A percentile compares a stretch with the other conserved stretches of the same genome.
These are phyloP conservation scores for Gardenia jasminoides DNA, from an alignment of 257 asterid species.

Conservation along the genomic window DNA sequence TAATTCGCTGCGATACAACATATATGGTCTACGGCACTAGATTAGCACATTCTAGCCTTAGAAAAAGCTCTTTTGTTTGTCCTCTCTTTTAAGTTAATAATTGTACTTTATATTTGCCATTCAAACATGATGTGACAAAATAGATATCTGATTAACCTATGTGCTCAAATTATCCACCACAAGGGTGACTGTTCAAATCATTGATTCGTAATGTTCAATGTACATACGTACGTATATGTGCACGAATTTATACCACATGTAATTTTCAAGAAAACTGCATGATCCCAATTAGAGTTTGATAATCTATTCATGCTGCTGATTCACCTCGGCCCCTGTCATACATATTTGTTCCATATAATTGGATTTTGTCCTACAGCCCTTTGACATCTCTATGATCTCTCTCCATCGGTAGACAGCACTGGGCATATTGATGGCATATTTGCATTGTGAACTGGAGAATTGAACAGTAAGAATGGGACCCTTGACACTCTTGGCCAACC, in stretches of 20 bases:
- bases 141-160: no score
- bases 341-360: conserved; percentile 6
- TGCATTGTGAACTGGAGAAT: conserved; percentile 12
- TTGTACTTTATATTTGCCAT: no score
- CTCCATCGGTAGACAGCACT: conserved; percentile 34
- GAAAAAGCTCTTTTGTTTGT: neutral
- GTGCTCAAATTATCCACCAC: no score
- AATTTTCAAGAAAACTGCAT: neutral
- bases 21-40: no score
- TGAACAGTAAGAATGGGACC: conserved; percentile 36
- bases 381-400: conserved; percentile 28
- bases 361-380: conserved; percentile 10
- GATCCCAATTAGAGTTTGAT: neutral
- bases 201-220: no score
- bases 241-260: neutral
- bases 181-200: no score
- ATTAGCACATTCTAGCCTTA: no score
- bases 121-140: neutral
- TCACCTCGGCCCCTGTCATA: neutral
- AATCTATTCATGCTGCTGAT: neutral
- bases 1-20: no score
- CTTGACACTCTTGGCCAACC: conserved; percentile 25
- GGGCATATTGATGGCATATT: conserved; percentile 22
- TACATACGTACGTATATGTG: neutral
- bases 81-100: neutral